Base-by-base conservation (phyloP, 192 early-diverging fungal genomes). In the Rhizophagus sp. region DNA sequence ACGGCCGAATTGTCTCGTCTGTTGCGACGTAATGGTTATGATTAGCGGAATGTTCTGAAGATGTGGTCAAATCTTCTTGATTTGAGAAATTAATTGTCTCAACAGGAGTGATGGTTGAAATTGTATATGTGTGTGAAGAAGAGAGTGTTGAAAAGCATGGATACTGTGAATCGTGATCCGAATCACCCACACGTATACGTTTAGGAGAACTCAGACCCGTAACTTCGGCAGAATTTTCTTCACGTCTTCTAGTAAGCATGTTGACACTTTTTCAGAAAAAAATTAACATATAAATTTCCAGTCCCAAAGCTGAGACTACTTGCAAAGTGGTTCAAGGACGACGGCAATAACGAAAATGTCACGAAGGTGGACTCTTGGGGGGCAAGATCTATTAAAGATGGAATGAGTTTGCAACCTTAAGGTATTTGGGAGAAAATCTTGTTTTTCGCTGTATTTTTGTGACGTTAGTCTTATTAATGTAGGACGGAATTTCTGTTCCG, bases 161-260 rank as follows among this genome's bases (percentile, higher is more conserved):
- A 57, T 52, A 75, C 33, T 75, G 74, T 34, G 74, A 24, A 17
- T 75, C 74, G 19, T 61, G 74, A 49, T 75, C 74, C 13, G 74
- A 75, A 61, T 75, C 74, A 22, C 44, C 74, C 12, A 75, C 74
- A 41, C 74, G 61, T 36, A 75, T 49, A 30, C 74, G 44, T 62
- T 75, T 75, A 10, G 74, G 74, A 1, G 74, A 75, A 34, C 74
- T 24, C 13, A 75, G 34, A 17, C 41, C 24, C 3, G 57, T n/a
- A 24, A 70, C 22, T 70, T 70, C 30, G 15, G 61, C 74, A 36
- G 57, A 64, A 39, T 61, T 75, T 63, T 75, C 74, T 47, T 75
- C 74, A 61, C 74, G 74, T 75, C 74, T 75, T 63, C 74, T 49
- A 63, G 74, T 75, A 19, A 75, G 34, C 74, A 75, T 75, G 19